Base-by-base conservation (phyloP, 208 protist genomes). In the Willaertia magna region DNA sequence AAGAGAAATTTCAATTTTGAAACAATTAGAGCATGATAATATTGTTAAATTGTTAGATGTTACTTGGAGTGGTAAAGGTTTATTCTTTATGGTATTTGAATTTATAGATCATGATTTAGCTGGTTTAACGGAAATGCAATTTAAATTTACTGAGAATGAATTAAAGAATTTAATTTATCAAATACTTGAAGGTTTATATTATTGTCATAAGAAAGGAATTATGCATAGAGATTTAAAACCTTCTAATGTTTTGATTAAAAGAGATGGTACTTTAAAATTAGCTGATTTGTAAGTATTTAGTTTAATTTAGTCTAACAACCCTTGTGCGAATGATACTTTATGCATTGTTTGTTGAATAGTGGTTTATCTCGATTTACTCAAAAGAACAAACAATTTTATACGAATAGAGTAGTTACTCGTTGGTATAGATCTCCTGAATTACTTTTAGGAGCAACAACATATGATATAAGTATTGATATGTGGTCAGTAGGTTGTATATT, bases 401-500 rank as follows among this genome's bases (percentile, higher is more conserved):
- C 74, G 20, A 86, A 86, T 67, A 83, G 75, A 67, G 85, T 89
- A 48, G 55, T 86, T 0, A 84, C 87, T 30, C 42, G 47, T 20
- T 92, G 79, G 74, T 89, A 86, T 82, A 46, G 84, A 42, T 7
- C 52, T 26, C 86, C 85, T n/a, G 82, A 83, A 75, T 39, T 89
- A 43, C 51, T 90, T 11, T 47, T 84, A 39, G 20, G 74, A 18
- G 30, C 79, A 48, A 52, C 47, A 26, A 78, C 86, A 26, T 92
- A 89, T 55, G 49, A n/a, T 11, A 52, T 18, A 34, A 67, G 52
- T 6, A 79, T 88, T 30, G 94, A 96, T 78, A 94, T 96, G 87
- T 96, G 94, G 94, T 93, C 89, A 4, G 79, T 96, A 4, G 93
- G 93, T 18, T 96, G 94, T 85, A 96, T 96, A 55, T 78, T 96